Evolutionary conservation across 345 rosid genomes (phyloP), one percentile per base, ranked within the genome.

Genomic region (Arabidopsis arenosa): DNA sequence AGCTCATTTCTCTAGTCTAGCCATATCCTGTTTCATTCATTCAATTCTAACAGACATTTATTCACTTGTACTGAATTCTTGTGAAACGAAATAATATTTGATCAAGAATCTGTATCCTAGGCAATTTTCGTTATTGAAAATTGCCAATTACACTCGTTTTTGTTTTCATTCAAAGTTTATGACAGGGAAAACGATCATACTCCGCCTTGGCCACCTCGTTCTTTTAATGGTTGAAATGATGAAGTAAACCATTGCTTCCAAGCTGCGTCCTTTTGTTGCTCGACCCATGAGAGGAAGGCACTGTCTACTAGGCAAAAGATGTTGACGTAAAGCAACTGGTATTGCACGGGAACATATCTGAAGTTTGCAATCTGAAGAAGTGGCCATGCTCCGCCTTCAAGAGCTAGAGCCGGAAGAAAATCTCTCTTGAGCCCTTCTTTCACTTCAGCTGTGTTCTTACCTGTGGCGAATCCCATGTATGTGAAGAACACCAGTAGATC

Each of bases 221-320:
- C 93, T 69, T 88, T 87, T 52, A 84, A 45, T 2, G 87, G 74
- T 79, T 67, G 68, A 67, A 79, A 67, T 49, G 85, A 67, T 49
- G 85, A 84, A 21, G 86, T 75, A 68, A 94, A 88, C 91, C 95
- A 88, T 70, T 86, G 83, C 84, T 95, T 95, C 99, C 97, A 92
- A n/a, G 96, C 83, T 11, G 99, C 97, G 70, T 90, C 96, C 53
- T 95, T 84, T 72, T 95, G 99, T 80, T 95, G 99, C 63, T 92
- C 97, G 7, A 90, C 57, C 97, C 95, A 92, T 8, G 97, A 89
- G 74, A 92, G 79, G 58, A 95, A 92, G 36, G 90, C 90, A 40
- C 93, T 90, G 87, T 95, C 97, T 71, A 95, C 63, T 72, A 94
- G 80, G 86, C 97, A 92, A 83, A 95, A 95, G 49, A 86, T 69